Base-by-base conservation (phyloP, 257 asterid genomes). In the Anisodus tanguticus region DNA sequence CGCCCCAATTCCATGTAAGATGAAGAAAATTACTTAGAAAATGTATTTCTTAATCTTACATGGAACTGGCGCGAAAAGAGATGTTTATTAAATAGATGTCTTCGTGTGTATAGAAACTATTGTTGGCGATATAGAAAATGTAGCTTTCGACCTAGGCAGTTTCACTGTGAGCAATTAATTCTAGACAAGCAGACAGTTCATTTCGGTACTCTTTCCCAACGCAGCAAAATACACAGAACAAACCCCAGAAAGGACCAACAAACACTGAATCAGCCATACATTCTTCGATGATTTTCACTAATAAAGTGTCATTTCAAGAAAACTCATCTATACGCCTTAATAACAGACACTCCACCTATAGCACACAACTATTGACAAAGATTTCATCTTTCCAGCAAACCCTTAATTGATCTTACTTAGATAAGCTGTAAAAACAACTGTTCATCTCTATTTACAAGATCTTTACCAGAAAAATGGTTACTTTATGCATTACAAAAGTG, bases 181-280 rank as follows among this genome's bases (percentile, higher is more conserved):
- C 62, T 6, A 3, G 17, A 39, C 11, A 74, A 74, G 8, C n/a
- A 74, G n/a, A 49, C 22, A 11, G 15, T 49, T 49, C 60, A 74
- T 49, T 74, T 74, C 31, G 80, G 80, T 69, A 69, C 60, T n/a
- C 41, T 22, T 76, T 76, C 62, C 81, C 6, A 12, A 4, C 12
- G 81, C 81, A 51, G 60, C 62, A 76, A 22, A 76, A 51, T 6
- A 49, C 45, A 76, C 63, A 76, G 13, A 76, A 76, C 63, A 12
- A 22, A 47, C 60, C 43, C 60, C 6, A 3, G 17, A 76, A 76
- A 51, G 62, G 45, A 22, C 43, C 45, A 76, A 51, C 7, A 53
- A 76, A 12, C 62, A 49, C 3, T 76, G 62, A 76, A 76, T 22
- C 60, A 51, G 22, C 62, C 45, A 9, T 76, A 76, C 81, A 76